Percentiles rank a stretch among this genome's conserved stretches.
Conservation (phyloP, 2,329 filamentous ascomycete genomes). For the Tolypocladium inflatum region DNA sequence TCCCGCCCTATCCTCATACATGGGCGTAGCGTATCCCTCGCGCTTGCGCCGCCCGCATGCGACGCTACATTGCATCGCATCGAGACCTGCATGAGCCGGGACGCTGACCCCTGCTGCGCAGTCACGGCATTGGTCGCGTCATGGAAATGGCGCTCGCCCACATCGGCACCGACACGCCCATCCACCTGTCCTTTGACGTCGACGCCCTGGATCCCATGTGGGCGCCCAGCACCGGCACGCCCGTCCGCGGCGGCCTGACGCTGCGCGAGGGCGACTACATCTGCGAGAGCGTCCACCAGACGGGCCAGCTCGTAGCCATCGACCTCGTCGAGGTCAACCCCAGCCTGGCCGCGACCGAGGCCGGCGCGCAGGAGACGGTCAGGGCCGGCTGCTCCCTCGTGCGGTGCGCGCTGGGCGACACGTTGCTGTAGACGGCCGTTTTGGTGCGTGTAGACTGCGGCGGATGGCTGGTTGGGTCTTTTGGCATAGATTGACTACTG, state of each 20-base stretch:
- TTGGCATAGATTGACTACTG: neutral
- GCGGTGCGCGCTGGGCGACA: constrained; percentile 85
- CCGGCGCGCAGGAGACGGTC: constrained; percentile 76
- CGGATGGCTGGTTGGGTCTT: neutral
- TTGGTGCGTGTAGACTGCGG: neutral
- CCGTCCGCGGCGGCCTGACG: constrained; percentile 86
- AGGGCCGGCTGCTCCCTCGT: constrained; percentile 86
- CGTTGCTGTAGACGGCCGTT: constrained; percentile 50
- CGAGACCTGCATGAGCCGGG: neutral
- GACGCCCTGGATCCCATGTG: constrained; percentile 93
- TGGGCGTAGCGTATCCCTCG: neutral
- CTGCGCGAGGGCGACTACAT: constrained; percentile 95
- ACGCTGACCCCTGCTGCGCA: constrained; percentile 20
- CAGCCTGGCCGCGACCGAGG: constrained; percentile 49
- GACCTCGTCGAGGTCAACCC: constrained; percentile 81
- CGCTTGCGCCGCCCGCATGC: neutral
- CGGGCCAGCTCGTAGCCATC: constrained; percentile 67
- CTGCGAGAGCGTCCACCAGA: constrained; percentile 76
- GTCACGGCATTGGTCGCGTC: constrained; percentile 86
- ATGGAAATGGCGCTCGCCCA: constrained; percentile 98
- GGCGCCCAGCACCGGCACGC: constrained; percentile 92
- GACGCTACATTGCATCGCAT: neutral
- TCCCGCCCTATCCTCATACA: neutral
- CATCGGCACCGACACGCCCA: constrained; percentile 88
- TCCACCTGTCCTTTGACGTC: constrained; percentile 95